Evolutionary conservation across 2,329 filamentous ascomycete species (phyloP), one percentile per base, ranked within the genome.

Genomic region (Fusarium anthophilum): DNA sequence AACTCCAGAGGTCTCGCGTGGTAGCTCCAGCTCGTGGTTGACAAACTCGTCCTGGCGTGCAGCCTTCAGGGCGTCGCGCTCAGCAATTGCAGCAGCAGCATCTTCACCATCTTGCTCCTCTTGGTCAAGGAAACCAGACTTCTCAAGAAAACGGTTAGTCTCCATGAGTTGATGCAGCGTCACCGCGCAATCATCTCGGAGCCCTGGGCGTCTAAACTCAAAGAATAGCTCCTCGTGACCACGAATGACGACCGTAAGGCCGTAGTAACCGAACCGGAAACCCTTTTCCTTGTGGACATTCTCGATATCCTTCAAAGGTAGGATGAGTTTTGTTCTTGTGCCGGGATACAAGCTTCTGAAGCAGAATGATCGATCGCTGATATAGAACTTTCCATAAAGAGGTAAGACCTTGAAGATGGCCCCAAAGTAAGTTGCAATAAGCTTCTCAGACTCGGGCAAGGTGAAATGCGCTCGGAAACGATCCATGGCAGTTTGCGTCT

Each of bases 181-280:
- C 37, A 97, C 90, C 5, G 93, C 91, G 79, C 95, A 98, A 81
- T 98, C 96, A 78, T 99, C 96, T 62, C 96, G 91, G 65, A 92
- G 87, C 39, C 95, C 95, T 3, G 89, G 86, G 54, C 91, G 89
- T 59, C 90, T 89, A 79, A 98, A 98, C 81, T 99, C 96, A 78
- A 99, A 98, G 82, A 98, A 98, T 2, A 99, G 85, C 82, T 98
- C 96, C 81, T 98, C 96, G 70, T 98, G 94, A 1, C 95, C 96
- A 60, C 93, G 91, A 73, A 99, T 97, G 9, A 97, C 93, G n/a
- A 98, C 86, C 0, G 98, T 94, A 45, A 99, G 88, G 10, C 95
- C 96, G 26, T 94, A 93, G 77, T 97, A 98, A 12, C 95, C 94
- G 77, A 97, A 93, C 2, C 95, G 91, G 79, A 98, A 98, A 1